Percentiles rank a stretch among this genome's conserved stretches.
Evolutionary conservation across 2,329 filamentous ascomycete species (phyloP).

Genomic region (Colletotrichum salicis): DNA sequence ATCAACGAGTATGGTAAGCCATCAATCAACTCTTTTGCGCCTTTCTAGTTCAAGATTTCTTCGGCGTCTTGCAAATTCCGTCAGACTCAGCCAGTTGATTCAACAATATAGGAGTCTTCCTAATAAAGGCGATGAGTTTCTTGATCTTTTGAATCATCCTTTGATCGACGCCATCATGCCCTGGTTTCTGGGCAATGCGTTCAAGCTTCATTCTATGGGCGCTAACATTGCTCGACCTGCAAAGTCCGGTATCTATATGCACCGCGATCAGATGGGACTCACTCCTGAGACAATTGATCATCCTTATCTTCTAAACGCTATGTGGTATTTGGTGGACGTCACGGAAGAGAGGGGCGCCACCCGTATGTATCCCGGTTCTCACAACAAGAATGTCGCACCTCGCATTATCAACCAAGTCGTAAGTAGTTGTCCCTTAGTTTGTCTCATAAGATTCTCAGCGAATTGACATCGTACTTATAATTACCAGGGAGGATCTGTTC

Average conservation of each 20-base stretch:
- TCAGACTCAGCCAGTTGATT: background rate
- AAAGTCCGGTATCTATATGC: constrained; percentile 21
- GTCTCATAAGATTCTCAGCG: no score
- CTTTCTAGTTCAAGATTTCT: no score
- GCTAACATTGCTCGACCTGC: constrained; percentile 12
- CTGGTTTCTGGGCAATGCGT: constrained; percentile 8
- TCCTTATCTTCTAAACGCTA: constrained; percentile 1
- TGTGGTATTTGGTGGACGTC: constrained; percentile 6
- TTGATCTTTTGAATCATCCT: constrained; percentile 14
- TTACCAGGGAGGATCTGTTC: constrained; percentile 2
- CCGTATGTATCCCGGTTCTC: constrained; percentile 13
- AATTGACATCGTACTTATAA: background rate
- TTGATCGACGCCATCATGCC: constrained; percentile 11
- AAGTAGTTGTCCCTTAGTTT: background rate
- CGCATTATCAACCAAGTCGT: background rate
- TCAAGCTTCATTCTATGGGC: constrained; percentile 1
- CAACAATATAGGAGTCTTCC: background rate
- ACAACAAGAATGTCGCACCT: constrained; percentile 8
- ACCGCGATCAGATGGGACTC: constrained; percentile 11
- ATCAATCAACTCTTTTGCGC: no score
- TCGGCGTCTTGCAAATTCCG: no score
- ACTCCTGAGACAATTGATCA: constrained; percentile 5
- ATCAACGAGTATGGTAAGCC: constrained; percentile 17
- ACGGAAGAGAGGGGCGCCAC: constrained; percentile 15
- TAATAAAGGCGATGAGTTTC: constrained; percentile 12